Evolutionary conservation across 164 flowering plant genomes (phyloP).

Genomic region (Annona squamosa): DNA sequence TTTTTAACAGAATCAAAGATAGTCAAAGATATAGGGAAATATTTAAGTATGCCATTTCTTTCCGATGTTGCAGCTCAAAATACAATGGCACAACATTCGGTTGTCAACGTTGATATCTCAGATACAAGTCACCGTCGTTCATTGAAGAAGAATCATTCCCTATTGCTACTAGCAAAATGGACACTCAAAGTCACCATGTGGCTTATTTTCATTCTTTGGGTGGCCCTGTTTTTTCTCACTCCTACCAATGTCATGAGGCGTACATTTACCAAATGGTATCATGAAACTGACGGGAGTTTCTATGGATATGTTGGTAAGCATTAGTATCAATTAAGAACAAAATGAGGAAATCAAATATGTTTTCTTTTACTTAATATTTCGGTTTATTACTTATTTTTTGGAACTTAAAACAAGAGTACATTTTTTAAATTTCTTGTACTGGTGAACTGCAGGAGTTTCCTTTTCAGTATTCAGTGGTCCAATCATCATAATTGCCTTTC

Average conservation of each 20-base stretch:
- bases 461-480: conserved; percentile 62
- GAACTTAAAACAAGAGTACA: neutral
- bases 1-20: neutral
- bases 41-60: neutral
- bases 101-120: conserved; percentile 27
- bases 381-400: neutral
- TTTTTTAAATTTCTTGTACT: neutral
- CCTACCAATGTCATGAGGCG: conserved; percentile 30
- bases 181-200: conserved; percentile 47
- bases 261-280: conserved; percentile 16
- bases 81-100: conserved; percentile 26
- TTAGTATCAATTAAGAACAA: neutral
- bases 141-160: conserved; percentile 15
- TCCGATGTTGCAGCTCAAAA: neutral
- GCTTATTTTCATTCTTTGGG: conserved; percentile 58
- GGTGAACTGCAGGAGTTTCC: conserved; percentile 43
- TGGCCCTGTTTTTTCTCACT: conserved; percentile 37
- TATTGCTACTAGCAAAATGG: conserved; percentile 34
- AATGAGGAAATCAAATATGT: neutral
- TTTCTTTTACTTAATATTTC: neutral
- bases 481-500: conserved; percentile 47
- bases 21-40: neutral
- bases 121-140: conserved; percentile 4
- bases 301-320: conserved; percentile 56
- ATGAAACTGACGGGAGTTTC: conserved; percentile 21